A percentile compares a stretch with the other conserved stretches of the same genome.
Conservation (phyloP, 2,329 filamentous ascomycete genomes). For the Penicillium sp. region DNA sequence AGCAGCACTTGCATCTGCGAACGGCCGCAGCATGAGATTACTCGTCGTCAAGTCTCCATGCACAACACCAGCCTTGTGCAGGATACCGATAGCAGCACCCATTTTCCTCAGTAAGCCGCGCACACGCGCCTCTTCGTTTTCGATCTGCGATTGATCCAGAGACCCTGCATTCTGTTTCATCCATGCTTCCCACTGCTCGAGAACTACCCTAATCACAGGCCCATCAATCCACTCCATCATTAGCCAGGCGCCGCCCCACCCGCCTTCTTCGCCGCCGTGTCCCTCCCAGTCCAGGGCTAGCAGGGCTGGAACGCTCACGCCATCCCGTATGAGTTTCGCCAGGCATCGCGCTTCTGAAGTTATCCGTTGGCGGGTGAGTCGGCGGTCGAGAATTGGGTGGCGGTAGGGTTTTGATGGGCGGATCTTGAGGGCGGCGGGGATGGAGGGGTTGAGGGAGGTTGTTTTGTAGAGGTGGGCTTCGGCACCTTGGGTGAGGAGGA, state of each 20-base stretch:
- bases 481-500: constrained; percentile 85
- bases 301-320: constrained; percentile 77
- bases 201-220: constrained; percentile 63
- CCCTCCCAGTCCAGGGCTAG: constrained; percentile 64
- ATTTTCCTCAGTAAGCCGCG: constrained; percentile 66
- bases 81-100: constrained; percentile 65
- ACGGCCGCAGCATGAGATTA: constrained; percentile 78
- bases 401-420: constrained; percentile 88
- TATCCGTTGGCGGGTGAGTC: constrained; percentile 82
- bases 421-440: constrained; percentile 81
- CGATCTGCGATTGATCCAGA: constrained; percentile 28
- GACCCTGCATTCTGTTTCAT: constrained; percentile 38
- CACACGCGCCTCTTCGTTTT: constrained; percentile 52
- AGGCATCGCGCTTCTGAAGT: constrained; percentile 86
- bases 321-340: constrained; percentile 72
- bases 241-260: constrained; percentile 72
- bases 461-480: constrained; percentile 93
- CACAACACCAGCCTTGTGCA: constrained; percentile 83
- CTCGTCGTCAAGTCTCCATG: constrained; percentile 97
- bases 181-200: constrained; percentile 66
- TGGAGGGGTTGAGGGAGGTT: constrained; percentile 66
- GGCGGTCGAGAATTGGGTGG: constrained; percentile 82
- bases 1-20: constrained; percentile 14
- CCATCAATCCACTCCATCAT: constrained; percentile 84
- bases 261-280: constrained; percentile 51